Evolutionary conservation across 345 rosid genomes (phyloP).

Genomic region (Lenwebbia sp.): DNA sequence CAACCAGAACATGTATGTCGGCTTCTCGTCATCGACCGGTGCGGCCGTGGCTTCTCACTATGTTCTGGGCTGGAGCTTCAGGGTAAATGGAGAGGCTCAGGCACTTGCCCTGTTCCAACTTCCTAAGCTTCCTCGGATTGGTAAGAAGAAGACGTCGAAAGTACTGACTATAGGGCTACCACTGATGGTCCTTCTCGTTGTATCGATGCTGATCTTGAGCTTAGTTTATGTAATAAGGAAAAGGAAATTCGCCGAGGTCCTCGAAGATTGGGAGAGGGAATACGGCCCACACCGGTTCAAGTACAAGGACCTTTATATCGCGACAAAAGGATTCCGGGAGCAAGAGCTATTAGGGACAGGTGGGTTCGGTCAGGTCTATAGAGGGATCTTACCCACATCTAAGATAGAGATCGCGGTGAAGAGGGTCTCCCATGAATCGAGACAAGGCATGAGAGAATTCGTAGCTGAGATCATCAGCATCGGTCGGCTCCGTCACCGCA

Average conservation of each 20-base stretch:
- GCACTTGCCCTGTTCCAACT: slow-evolving; percentile 34
- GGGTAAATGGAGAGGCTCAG: slow-evolving; percentile 29
- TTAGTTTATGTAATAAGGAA: slow-evolving; percentile 17
- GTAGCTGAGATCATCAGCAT: slow-evolving; percentile 36
- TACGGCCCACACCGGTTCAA: slow-evolving; percentile 48
- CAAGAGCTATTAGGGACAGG: slow-evolving; percentile 50
- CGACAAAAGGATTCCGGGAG: slow-evolving; percentile 61
- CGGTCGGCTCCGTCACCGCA: slow-evolving; percentile 42
- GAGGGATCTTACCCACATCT: slow-evolving; percentile 36
- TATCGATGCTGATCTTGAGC: slow-evolving; percentile 6
- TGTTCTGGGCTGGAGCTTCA: slow-evolving; percentile 69
- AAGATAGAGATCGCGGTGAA: slow-evolving; percentile 58
- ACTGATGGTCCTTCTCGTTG: slow-evolving; percentile 8
- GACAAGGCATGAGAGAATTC: slow-evolving; percentile 56
- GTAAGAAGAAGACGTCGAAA: slow-evolving; percentile 15
- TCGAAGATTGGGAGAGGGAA: slow-evolving; percentile 70
- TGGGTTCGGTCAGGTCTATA: slow-evolving; percentile 64
- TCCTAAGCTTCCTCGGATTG: slow-evolving; percentile 50
- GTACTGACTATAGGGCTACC: slow-evolving; percentile 46
- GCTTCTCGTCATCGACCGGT: slow-evolving; percentile 67
- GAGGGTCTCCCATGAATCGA: slow-evolving; percentile 51
- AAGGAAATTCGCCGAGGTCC: slow-evolving; percentile 49
- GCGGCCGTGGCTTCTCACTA: slow-evolving; percentile 16
- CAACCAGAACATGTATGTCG: slow-evolving; percentile 36
- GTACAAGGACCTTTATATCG: slow-evolving; percentile 52